Conservation (phyloP, 2,329 filamentous ascomycete genomes). For the Pseudogymnoascus sp. region DNA sequence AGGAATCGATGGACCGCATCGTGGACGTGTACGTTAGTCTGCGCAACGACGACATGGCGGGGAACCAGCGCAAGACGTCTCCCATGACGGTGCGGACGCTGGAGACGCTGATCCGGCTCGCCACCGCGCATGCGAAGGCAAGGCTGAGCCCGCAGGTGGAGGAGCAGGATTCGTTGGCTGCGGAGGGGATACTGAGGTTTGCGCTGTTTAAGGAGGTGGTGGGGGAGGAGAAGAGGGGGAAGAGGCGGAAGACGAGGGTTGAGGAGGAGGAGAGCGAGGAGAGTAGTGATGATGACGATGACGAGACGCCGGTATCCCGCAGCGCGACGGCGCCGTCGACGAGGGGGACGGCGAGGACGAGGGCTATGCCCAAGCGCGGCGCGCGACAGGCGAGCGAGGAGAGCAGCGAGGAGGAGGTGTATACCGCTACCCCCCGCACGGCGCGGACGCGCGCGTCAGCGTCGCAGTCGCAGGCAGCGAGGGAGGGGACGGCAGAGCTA, state of each 20-base stretch:
- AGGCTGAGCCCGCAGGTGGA: slow-evolving; percentile 83
- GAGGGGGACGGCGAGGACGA: slow-evolving; percentile 26
- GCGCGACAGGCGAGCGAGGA: slow-evolving; percentile 31
- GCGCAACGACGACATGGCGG: slow-evolving; percentile 90
- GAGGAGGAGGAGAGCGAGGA: slow-evolving; percentile 52
- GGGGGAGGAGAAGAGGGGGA: slow-evolving; percentile 68
- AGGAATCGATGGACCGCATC: slow-evolving; percentile 86
- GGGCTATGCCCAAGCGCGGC: slow-evolving; percentile 17
- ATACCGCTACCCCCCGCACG: slow-evolving; percentile 25
- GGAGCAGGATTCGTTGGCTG: slow-evolving; percentile 77
- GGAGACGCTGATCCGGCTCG: slow-evolving; percentile 95
- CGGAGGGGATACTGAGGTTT: slow-evolving; percentile 84
- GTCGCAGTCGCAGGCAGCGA: slow-evolving; percentile 22
- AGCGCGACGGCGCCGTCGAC: slow-evolving; percentile 14
- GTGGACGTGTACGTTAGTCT: slow-evolving; percentile 84
- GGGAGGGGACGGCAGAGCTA: slow-evolving; percentile 22
- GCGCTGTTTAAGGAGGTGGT: slow-evolving; percentile 96
- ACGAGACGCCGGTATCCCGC: slow-evolving; percentile 22
- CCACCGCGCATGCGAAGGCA: slow-evolving; percentile 91
- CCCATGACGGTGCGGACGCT: slow-evolving; percentile 95
- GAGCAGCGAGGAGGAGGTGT: slow-evolving; percentile 36
- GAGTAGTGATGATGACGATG: slow-evolving; percentile 41
- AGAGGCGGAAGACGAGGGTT: slow-evolving; percentile 63
- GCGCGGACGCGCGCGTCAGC: neutral
- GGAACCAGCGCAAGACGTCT: slow-evolving; percentile 85